Conservation (phyloP, 1,284 basidiomycete genomes). For the Microbotryum intermedium region DNA sequence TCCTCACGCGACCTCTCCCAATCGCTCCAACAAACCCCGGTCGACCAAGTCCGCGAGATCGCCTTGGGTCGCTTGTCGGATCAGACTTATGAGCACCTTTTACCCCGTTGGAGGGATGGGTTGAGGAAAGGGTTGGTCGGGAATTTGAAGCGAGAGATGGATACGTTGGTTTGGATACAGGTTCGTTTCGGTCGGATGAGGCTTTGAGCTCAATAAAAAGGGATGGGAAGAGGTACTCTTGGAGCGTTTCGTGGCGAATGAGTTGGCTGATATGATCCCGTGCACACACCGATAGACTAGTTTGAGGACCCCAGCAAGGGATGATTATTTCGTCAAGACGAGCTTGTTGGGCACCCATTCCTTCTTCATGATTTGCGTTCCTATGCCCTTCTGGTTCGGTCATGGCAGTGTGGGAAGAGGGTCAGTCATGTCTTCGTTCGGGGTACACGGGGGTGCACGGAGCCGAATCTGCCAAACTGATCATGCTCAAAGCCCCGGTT, state of each 20-base stretch:
- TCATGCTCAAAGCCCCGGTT: conserved; percentile 60
- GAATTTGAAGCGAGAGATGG: conserved; percentile 56
- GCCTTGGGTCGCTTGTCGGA: no score
- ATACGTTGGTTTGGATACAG: conserved; percentile 62
- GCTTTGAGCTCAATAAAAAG: background rate
- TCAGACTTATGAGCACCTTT: conserved; percentile 49
- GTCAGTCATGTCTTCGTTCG: conserved; percentile 45
- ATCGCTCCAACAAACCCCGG: no score
- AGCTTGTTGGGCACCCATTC: conserved; percentile 70
- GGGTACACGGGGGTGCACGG: no score
- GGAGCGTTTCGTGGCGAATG: background rate
- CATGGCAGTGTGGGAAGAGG: conserved; percentile 59
- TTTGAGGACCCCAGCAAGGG: conserved; percentile 61
- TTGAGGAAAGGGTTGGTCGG: conserved; percentile 52
- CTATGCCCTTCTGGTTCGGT: conserved; percentile 81
- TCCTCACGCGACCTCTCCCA: no score
- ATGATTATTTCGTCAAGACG: conserved; percentile 83
- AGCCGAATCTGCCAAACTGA: conserved; percentile 36
- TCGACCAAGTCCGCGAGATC: no score
- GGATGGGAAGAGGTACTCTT: background rate
- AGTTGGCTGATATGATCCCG: background rate
- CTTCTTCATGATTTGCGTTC: conserved; percentile 86
- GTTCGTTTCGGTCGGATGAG: conserved; percentile 36
- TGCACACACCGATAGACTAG: conserved; percentile 42
- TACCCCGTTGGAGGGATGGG: conserved; percentile 55